Base-by-base conservation (phyloP, 176 grass and related monocot genomes). In the Rhynchospora pubera region DNA sequence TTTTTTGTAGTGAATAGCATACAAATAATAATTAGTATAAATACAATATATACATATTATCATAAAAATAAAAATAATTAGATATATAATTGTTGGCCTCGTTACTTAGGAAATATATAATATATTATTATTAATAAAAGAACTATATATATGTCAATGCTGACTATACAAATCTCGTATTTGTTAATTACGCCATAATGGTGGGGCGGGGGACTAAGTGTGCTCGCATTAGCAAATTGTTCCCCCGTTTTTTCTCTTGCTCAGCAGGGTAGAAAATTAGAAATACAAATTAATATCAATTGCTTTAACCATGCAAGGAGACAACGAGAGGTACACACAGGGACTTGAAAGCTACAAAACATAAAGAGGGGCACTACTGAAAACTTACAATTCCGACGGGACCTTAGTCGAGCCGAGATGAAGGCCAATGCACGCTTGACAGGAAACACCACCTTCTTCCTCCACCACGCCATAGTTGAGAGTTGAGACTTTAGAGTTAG, bases 371-470 rank as follows among this genome's bases (percentile, higher is more conserved):
- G 28, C 26, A 5, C 16, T 7, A 39, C 12, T 6, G 66, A 45
- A 55, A 21, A 72, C 69, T 73, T 88, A 97, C 94, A 89, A 83
- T 90, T 72, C n/a, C 91, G 89, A 71, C 86, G 87, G 2, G 69
- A 62, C 66, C 75, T 80, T 16, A 88, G 84, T 79, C 87, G 89
- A 44, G 79, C 73, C 47, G 91, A 89, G 91, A 97, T 83, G 74
- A 87, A 86, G 82, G 82, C 87, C 70, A 83, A 90, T 6, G 88
- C 89, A 63, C 91, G 91, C 82, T 87, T 87, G 79, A 89, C 84
- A 62, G 91, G 76, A 72, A 84, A 85, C 56, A 97, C 87, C 71
- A 97, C 72, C 88, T 93, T 97, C 84, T 90, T 85, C 67, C 84
- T 84, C 94, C 94, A 97, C 89, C 91, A 97, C 0, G 86, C 82